Base-by-base conservation (phyloP, 2,329 filamentous ascomycete genomes). In the Macrophomina tecta region DNA sequence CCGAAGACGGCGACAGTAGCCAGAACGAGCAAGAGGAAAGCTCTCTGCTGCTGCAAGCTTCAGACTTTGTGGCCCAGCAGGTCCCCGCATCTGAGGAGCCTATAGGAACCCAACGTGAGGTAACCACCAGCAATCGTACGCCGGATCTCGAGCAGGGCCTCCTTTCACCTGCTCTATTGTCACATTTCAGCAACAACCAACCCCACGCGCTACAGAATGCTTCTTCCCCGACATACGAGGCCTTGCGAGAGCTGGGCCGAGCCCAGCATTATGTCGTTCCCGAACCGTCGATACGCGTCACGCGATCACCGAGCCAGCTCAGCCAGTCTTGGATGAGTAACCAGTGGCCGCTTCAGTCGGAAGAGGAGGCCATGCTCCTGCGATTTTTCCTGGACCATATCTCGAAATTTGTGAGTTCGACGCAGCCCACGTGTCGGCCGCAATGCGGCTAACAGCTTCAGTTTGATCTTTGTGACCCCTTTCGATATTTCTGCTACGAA, bases 351-450 rank as follows among this genome's bases (percentile, higher is more conserved):
- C 63, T 78, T 9, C 73, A 76, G 49, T 72, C 75, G 40, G 77
- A 78, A 53, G 75, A 77, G 55, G 77, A 78, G 51, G 76, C 76
- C 5, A 78, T 76, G 74, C 69, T 78, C 14, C 68, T 78, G 2
- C 73, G 73, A 45, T 75, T 78, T 64, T 79, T 77, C 46, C 73
- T 79, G 28, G 75, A 78, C 34, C 73, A 78, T 36, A 73, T 78
- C 46, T 76, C 76, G 1, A 68, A 76, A 23, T 79, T 79, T 48
- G 75, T 78, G 64, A 61, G 75, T 72, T 7, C 12, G 4, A 0
- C 0, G 8, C 3, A 18, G 23, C 9, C 3, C 46, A 18, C 64
- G 12, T 12, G 23, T 42, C 69, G 68, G 42, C 7, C 55, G 32
- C n/a, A 66, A 30, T 69, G 23, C 23, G 23, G 23, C 23, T 23